Evolutionary conservation across 495 filamentous ascomycete genomes (phyloP).

Genomic region (Paragyromitra xinjiangensis): DNA sequence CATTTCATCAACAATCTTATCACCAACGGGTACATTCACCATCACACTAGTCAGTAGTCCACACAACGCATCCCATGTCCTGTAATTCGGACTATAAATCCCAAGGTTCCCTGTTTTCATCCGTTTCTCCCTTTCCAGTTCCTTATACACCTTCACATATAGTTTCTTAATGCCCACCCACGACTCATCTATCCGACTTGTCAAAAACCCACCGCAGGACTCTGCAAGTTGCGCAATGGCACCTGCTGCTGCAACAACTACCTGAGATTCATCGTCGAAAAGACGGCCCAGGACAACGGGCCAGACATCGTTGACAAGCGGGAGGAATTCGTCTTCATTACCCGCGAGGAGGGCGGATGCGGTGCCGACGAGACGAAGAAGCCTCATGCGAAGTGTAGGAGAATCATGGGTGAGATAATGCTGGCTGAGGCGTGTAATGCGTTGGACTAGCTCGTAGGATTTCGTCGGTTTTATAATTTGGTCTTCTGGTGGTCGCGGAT

Average conservation of each 20-base stretch:
- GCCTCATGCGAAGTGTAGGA: constrained; percentile 75
- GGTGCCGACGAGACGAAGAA: constrained; percentile 76
- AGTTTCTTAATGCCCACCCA: constrained; percentile 67
- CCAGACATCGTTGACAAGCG: constrained; percentile 89
- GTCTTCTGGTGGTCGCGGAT: constrained; percentile 63
- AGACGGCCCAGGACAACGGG: constrained; percentile 76
- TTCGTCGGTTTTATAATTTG: constrained; percentile 62
- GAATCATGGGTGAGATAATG: constrained; percentile 87
- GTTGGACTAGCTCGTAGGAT: constrained; percentile 71
- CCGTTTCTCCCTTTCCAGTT: constrained; percentile 44
- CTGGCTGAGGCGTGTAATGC: constrained; percentile 75
- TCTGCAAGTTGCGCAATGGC: constrained; percentile 70
- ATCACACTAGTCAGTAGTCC: constrained; percentile 66
- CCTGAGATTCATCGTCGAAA: constrained; percentile 76
- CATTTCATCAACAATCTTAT: constrained; percentile 74
- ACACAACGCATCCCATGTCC: constrained; percentile 69
- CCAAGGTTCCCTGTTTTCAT: constrained; percentile 59
- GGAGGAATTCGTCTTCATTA: constrained; percentile 83
- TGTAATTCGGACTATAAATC: constrained; percentile 64
- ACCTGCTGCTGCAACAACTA: constrained; percentile 73
- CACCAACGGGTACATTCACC: constrained; percentile 66
- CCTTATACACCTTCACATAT: constrained; percentile 54
- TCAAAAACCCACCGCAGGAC: constrained; percentile 82
- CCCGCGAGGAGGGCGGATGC: constrained; percentile 72
- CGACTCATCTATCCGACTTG: constrained; percentile 71